Evolutionary conservation across 345 rosid species (phyloP).

Genomic region (Aethionema arabicum): DNA sequence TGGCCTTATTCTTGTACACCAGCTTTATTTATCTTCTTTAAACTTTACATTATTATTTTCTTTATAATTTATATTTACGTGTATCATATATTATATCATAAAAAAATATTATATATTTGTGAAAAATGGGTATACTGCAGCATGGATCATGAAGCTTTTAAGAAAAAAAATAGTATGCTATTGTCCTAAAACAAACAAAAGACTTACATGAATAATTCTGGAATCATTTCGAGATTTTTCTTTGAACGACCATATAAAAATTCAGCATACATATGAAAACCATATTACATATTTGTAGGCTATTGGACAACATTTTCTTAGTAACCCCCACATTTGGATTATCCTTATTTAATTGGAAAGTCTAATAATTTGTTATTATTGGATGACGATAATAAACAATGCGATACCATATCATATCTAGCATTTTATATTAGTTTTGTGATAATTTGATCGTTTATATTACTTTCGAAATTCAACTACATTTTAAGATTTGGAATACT

Average conservation of each 20-base stretch:
- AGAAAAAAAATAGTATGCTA: constrained; percentile 9
- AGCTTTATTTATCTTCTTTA: background rate
- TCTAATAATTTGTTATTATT: constrained; percentile 14
- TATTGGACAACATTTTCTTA: too few relatives aligned
- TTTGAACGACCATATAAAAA: constrained; percentile 29
- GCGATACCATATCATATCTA: background rate
- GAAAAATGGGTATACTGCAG: constrained; percentile 12
- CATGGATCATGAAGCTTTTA: constrained; percentile 23
- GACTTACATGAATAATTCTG: background rate
- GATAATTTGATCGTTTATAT: too few relatives aligned
- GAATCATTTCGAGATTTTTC: constrained; percentile 12
- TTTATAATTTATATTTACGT: constrained; percentile 12
- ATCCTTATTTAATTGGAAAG: constrained; percentile 21
- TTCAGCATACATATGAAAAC: background rate
- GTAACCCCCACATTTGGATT: constrained; percentile 24
- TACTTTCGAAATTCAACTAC: too few relatives aligned
- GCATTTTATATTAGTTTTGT: too few relatives aligned
- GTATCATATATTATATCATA: constrained; percentile 21
- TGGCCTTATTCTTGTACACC: constrained; percentile 42
- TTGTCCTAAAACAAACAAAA: constrained; percentile 7
- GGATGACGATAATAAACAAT: background rate
- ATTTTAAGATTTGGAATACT: too few relatives aligned
- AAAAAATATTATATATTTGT: constrained; percentile 33
- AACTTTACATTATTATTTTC: background rate
- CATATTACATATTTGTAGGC: too few relatives aligned